Base-by-base conservation (phyloP, 2,329 filamentous ascomycete species). In the Pyrenophora tritici-repentis region DNA sequence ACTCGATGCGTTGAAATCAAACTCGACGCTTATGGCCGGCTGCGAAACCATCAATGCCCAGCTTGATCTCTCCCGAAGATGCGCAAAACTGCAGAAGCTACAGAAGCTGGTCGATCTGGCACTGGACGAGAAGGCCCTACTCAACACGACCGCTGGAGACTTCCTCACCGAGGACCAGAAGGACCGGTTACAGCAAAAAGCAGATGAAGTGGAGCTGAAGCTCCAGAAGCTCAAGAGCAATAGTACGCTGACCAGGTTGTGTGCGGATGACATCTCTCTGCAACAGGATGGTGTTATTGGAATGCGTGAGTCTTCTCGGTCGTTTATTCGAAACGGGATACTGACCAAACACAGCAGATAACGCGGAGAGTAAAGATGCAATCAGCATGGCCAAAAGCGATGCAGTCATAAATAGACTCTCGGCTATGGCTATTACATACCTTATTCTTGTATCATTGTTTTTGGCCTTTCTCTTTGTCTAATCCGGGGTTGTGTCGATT, bases 31-130 rank as follows among this genome's bases (percentile, higher is more conserved):
- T 1, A 55, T 56, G 4, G 12, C 49, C 2, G 55, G 64, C 31
- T 71, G 67, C 47, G 56, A 57, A 3, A 48, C 52, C 12, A 45
- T 69, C 24, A 48, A 60, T 32, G 67, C 68, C 2, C 62, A 64
- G 22, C 44, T 46, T 8, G 53, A 58, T 24, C 58, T 61, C 29
- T 47, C 59, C 18, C 35, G 35, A 7, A 31, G 64, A 33, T 71
- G 68, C 49, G 59, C 55, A 20, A 36, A 47, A 24, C 57, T 71
- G 26, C 44, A 57, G 24, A 54, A 45, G 17, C 45, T 70, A n/a
- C 50, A 59, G 20, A 62, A 56, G 34, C 34, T 65, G 44, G 54
- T 48, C 1, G 41, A 49, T 6, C 37, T 68, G n/a, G 63, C 60
- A 14, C 63, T 48, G 24, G 68, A 68, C 40, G 49, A 63, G 20